Conservation (phyloP, 2,329 filamentous ascomycete genomes). For the Alternaria alternata region DNA sequence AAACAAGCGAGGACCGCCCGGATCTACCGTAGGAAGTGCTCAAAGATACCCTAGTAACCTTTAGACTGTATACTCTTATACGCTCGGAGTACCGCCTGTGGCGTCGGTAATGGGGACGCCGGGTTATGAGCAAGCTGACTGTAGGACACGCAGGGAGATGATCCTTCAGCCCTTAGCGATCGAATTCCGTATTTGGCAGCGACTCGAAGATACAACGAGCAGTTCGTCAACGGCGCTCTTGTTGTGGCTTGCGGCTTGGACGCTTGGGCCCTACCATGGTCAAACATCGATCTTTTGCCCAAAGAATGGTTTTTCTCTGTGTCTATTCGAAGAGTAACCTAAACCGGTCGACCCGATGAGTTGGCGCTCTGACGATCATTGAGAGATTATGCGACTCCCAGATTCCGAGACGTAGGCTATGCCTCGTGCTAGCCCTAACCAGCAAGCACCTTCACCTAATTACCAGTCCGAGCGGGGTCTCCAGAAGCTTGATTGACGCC, state of each 20-base stretch:
- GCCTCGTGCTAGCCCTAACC: slow-evolving; percentile 33
- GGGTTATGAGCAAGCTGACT: slow-evolving; percentile 26
- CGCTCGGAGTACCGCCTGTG: slow-evolving; percentile 19
- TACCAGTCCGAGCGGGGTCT: slow-evolving; percentile 35
- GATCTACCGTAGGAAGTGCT: slow-evolving; percentile 11
- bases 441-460: slow-evolving; percentile 30
- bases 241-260: slow-evolving; percentile 7
- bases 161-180: slow-evolving; percentile 22
- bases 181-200: background rate
- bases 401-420: slow-evolving; percentile 31
- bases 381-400: slow-evolving; percentile 26
- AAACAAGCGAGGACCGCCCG: slow-evolving; percentile 16
- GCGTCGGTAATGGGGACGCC: slow-evolving; percentile 36
- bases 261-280: slow-evolving; percentile 20
- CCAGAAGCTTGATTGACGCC: slow-evolving; percentile 26
- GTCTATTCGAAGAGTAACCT: slow-evolving; percentile 28
- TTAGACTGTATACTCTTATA: slow-evolving; percentile 17
- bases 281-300: slow-evolving; percentile 28
- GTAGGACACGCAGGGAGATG: slow-evolving; percentile 21
- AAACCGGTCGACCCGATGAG: slow-evolving; percentile 30
- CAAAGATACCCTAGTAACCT: slow-evolving; percentile 17
- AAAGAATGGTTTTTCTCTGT: slow-evolving; percentile 19
- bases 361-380: slow-evolving; percentile 30
- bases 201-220: background rate
- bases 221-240: slow-evolving; percentile 20